Evolutionary conservation across 805 yeast species (phyloP), one percentile per base, ranked within the genome.

Genomic region (Candida ipomoeae): DNA sequence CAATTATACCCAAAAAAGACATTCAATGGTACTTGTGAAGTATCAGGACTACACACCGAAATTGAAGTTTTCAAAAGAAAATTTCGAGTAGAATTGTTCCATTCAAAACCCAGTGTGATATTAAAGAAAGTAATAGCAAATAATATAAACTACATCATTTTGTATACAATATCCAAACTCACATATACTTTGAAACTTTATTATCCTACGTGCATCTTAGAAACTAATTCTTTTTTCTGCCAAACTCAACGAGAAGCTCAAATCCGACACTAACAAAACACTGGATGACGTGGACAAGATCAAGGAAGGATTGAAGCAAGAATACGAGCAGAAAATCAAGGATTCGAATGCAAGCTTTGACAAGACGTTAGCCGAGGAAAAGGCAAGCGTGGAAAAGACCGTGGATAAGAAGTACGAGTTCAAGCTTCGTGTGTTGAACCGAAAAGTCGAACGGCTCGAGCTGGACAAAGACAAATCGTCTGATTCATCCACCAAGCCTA

Each of bases 371-470:
- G 53, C 53, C 5, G 46, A 42, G 5, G 52, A 57, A 51, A 66
- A 64, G 48, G 74, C 70, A 32, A 77, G 73, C 42, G 74, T 78
- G 2, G 68, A 79, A 44, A 69, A 71, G 48, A 78, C 79, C 23
- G 77, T 80, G 40, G 78, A 79, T 45, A 79, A 81, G 61, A 83
- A 82, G 59, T 77, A 75, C 44, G 85, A 79, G 52, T 77, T 85
- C 64, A 78, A 82, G 56, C 74, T 77, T 50, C 78, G 75, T 51
- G 76, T 85, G 64, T 69, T 81, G 57, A 77, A 75, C 56, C 72
- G 73, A 55, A 82, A 78, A 62, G 67, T 80, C n/a, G 82, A 78
- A 40, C 75, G 75, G 46, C 69, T 79, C 29, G 82, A 78, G 39
- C 46, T 44, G 46, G 40, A 35, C 48, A 47, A 34, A 50, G 43